Evolutionary conservation across 768 basidiomycete species (phyloP).

Genomic region (Candolleomyces aberdarensis): DNA sequence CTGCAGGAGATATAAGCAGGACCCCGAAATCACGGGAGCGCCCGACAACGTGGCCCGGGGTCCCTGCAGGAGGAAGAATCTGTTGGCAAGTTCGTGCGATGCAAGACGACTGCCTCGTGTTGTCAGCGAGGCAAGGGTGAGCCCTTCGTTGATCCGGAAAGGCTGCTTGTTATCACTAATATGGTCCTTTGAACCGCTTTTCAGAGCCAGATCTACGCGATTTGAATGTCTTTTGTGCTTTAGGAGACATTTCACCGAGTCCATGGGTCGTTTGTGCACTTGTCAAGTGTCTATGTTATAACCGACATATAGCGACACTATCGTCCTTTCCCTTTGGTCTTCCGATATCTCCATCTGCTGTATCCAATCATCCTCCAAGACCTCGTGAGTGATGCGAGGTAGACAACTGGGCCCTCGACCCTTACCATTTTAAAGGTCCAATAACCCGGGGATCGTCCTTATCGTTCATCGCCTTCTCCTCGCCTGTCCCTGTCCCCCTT

Average conservation of each 20-base stretch:
- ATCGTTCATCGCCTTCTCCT: conserved; percentile 10
- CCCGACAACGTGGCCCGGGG: conserved; percentile 12
- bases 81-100: background rate
- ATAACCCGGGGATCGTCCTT: conserved; percentile 21
- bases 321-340: conserved; percentile 8
- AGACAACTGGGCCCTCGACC: conserved; percentile 14
- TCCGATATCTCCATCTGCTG: conserved; percentile 31
- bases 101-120: conserved; percentile 9
- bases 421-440: conserved; percentile 11
- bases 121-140: conserved; percentile 8
- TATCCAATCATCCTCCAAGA: conserved; percentile 23
- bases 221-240: conserved; percentile 8
- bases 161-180: conserved; percentile 11
- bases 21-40: conserved; percentile 13
- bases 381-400: conserved; percentile 40
- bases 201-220: conserved; percentile 19
- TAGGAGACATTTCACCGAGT: conserved; percentile 5
- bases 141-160: conserved; percentile 10
- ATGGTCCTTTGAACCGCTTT: conserved; percentile 3
- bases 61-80: background rate
- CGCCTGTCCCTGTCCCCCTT: background rate
- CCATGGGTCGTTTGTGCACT: background rate
- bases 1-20: background rate
- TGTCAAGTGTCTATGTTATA: background rate
- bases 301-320: conserved; percentile 2